Evolutionary conservation across 164 flowering plant species (phyloP), one percentile per base, ranked within the genome.

Genomic region (Malania oleifera): DNA sequence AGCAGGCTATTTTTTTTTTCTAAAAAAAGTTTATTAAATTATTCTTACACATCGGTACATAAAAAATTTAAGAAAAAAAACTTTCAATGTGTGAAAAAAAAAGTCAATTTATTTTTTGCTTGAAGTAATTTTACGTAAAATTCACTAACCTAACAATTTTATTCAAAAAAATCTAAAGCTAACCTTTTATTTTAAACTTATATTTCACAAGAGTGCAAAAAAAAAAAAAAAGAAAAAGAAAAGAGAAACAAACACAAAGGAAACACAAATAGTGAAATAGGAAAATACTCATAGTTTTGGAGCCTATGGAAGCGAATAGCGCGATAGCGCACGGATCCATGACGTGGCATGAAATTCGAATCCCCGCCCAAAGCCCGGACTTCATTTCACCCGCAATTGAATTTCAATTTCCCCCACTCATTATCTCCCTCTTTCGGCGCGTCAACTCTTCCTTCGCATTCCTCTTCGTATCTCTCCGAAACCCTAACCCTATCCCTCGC

Each of bases 311-410:
- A n/a, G 19, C 57, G 15, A 62, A 54, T 52, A 27, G 40, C 13
- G 20, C 28, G 22, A 45, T 22, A 66, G 47, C 28, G 25, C 79
- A 17, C 59, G 69, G 79, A 77, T 77, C 61, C 53, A 1, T 70
- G 79, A 77, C 75, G 59, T 77, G 82, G 66, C 65, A 60, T 34
- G 22, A 64, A 67, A 54, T 46, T 70, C 59, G 46, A 65, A 54
- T 64, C 69, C 79, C 82, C 79, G 77, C 79, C 75, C 63, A 78
- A 70, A 78, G 70, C 29, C 64, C 58, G 38, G 51, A 27, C 56
- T 71, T 66, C 78, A 71, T 68, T 68, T 71, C 68, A 61, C 55
- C 15, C 53, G 73, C 75, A 69, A 56, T 75, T 77, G 72, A 71
- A 71, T 74, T 74, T 69, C 67, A 68, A 74, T 69, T 76, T 70